Evolutionary conservation across 441 rosid species (phyloP).

Genomic region (Pelargonium myrrhifolium): DNA sequence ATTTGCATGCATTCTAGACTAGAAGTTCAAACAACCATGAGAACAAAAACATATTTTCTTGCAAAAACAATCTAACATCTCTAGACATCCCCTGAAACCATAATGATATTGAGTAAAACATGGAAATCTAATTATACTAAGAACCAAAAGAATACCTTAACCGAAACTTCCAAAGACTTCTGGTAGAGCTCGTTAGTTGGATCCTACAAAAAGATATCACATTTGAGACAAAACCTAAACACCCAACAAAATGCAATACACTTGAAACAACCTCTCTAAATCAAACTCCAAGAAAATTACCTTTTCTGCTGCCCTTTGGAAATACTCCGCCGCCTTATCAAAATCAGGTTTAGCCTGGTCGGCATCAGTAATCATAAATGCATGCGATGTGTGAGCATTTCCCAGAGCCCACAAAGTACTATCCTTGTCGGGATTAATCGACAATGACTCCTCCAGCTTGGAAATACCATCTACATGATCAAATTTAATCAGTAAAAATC

Average conservation of each 20-base stretch:
- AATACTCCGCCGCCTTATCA: constrained; percentile 38
- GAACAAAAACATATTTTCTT: not conserved
- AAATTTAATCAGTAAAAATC: not conserved
- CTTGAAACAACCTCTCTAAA: not conserved
- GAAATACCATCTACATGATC: constrained; percentile 38
- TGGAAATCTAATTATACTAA: not conserved
- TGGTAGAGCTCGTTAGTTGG: constrained; percentile 48
- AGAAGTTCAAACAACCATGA: not conserved
- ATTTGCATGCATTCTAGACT: not conserved
- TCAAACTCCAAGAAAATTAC: constrained; percentile 19
- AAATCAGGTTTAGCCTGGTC: constrained; percentile 41
- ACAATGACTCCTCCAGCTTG: constrained; percentile 51
- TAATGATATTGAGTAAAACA: not conserved
- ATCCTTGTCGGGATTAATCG: constrained; percentile 37
- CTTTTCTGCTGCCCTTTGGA: constrained; percentile 42
- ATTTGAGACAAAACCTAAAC: not conserved
- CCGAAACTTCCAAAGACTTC: constrained; percentile 48
- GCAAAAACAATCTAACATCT: not conserved
- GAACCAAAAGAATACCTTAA: constrained; percentile 29
- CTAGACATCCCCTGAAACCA: not conserved
- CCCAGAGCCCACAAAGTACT: constrained; percentile 56
- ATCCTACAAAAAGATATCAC: constrained; percentile 29
- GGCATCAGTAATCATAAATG: constrained; percentile 34
- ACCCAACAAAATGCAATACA: not conserved
- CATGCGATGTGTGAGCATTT: constrained; percentile 49